A percentile compares a stretch with the other conserved stretches of the same genome.
Conservation (phyloP, 2,329 filamentous ascomycete genomes). For the Pestalotiopsis sp. region DNA sequence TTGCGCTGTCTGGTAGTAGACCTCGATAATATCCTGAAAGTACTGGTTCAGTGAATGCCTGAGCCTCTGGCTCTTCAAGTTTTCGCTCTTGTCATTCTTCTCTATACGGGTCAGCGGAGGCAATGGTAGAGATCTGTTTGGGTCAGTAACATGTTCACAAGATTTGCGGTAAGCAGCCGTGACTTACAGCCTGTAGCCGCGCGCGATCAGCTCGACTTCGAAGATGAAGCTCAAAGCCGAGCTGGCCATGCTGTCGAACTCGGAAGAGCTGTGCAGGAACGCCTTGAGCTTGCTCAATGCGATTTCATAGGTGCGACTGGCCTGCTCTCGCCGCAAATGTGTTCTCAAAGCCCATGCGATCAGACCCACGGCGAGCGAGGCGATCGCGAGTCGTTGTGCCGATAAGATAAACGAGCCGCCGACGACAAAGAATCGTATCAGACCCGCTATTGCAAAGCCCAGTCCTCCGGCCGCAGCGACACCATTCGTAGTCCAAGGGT, state of each 20-base stretch:
- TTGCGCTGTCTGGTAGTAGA: constrained; percentile 71
- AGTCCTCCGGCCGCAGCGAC: constrained; percentile 31
- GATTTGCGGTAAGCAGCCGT: background rate
- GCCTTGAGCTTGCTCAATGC: constrained; percentile 28
- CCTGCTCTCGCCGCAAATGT: constrained; percentile 32
- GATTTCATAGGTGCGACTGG: constrained; percentile 33
- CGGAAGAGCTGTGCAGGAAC: constrained; percentile 32
- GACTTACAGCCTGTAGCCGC: constrained; percentile 35
- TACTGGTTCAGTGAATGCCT: constrained; percentile 74
- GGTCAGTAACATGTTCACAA: constrained; percentile 16
- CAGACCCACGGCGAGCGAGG: constrained; percentile 21
- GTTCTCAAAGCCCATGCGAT: constrained; percentile 25
- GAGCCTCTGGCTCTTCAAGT: constrained; percentile 77
- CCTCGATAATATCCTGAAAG: constrained; percentile 70
- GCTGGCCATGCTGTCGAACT: constrained; percentile 34
- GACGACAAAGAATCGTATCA: constrained; percentile 31
- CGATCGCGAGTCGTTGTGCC: constrained; percentile 27
- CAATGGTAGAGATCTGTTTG: constrained; percentile 75
- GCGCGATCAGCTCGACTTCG: constrained; percentile 35
- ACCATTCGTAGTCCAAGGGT: constrained; percentile 29
- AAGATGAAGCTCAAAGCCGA: constrained; percentile 37
- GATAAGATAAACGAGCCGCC: constrained; percentile 28
- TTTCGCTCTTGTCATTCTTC: constrained; percentile 76
- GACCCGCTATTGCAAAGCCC: constrained; percentile 28
- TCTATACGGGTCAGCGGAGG: constrained; percentile 93